Percentiles rank a stretch among this genome's conserved stretches.
These are phyloP conservation scores for Neurospora sp. DNA, from an alignment of 2,329 filamentous ascomycete genomes.

Conservation along the genomic window DNA sequence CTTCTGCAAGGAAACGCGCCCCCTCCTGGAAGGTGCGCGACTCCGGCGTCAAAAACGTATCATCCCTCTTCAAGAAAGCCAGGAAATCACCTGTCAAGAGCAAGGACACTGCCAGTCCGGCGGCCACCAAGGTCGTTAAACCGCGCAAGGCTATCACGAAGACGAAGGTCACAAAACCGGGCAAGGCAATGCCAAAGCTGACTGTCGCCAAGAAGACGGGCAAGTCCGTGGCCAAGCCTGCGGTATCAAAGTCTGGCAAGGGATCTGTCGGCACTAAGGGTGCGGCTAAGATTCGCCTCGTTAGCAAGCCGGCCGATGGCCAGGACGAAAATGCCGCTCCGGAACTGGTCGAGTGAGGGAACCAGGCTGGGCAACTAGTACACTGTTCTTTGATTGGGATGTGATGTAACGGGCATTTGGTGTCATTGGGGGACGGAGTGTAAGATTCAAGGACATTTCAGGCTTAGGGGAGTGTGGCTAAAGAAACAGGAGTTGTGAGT, in stretches of 20 bases:
- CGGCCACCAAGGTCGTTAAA: background rate
- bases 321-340: background rate
- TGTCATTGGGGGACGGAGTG: background rate
- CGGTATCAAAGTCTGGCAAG: background rate
- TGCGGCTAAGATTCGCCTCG: background rate
- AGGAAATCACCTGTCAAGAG: background rate
- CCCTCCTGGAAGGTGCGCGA: constrained; percentile 17
- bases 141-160: background rate
- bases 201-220: background rate
- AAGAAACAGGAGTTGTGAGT: background rate
- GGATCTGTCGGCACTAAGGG: background rate
- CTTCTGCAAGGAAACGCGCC: constrained; percentile 12
- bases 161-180: background rate
- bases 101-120: background rate
- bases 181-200: background rate
- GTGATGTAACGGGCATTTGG: background rate
- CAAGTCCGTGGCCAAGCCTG: background rate
- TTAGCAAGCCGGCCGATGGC: background rate
- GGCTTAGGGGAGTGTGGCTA: background rate
- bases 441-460: background rate
- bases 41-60: constrained; percentile 1
- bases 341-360: background rate
- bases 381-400: background rate
- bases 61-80: background rate
- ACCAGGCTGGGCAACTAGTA: background rate